Evolutionary conservation across 2,329 filamentous ascomycete genomes (phyloP).

Genomic region (Xylaria sp.): DNA sequence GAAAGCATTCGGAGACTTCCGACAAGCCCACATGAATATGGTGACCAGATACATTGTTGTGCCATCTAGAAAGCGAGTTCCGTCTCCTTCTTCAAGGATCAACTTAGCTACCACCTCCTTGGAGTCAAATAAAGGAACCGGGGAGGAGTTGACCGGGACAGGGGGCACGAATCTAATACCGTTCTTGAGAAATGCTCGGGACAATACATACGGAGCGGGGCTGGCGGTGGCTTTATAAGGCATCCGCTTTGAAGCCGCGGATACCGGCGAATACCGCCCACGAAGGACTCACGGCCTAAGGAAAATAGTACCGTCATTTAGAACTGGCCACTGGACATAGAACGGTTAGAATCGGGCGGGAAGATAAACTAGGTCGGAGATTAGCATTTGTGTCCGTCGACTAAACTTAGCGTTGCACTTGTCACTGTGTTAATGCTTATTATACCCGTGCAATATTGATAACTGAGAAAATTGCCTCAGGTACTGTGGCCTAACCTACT

Average conservation of each 20-base stretch:
- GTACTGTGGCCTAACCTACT: too few relatives aligned
- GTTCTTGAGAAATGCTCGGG: constrained; percentile 85
- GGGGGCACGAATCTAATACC: constrained; percentile 87
- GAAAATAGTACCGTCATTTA: background rate
- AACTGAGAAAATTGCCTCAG: too few relatives aligned
- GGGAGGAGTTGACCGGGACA: constrained; percentile 72
- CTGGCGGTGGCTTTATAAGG: background rate
- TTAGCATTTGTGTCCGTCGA: background rate
- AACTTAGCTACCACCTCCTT: constrained; percentile 56
- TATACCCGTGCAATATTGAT: too few relatives aligned
- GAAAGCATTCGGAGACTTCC: constrained; percentile 74
- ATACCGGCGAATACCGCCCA: background rate
- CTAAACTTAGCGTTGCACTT: background rate
- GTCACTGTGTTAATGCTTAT: too few relatives aligned
- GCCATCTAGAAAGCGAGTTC: constrained; percentile 59
- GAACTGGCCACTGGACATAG: background rate
- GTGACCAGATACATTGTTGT: constrained; percentile 90
- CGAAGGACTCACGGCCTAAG: background rate
- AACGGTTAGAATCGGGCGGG: constrained; percentile 6
- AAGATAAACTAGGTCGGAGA: background rate
- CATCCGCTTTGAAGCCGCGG: background rate
- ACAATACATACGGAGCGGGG: constrained; percentile 67
- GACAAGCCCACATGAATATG: constrained; percentile 87
- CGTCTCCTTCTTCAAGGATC: constrained; percentile 30
- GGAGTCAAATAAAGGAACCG: constrained; percentile 20